Base-by-base conservation (phyloP, 306 rosid species). In the Glycine soja region DNA sequence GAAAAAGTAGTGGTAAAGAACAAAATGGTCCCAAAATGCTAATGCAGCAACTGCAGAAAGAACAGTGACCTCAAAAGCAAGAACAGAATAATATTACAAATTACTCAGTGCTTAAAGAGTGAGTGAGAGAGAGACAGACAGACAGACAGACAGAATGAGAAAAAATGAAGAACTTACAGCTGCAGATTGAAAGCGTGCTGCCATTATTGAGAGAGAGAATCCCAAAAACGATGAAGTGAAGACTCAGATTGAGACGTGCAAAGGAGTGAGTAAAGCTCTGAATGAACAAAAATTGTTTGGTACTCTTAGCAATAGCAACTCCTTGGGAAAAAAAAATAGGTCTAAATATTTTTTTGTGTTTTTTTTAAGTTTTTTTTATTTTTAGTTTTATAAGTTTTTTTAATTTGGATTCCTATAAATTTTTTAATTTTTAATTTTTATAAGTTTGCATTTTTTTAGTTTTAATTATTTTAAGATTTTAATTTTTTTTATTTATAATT, bases 131-230 rank as follows among this genome's bases (percentile, higher is more conserved):
- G 24, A 19, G 24, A n/a, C n/a, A n/a, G n/a, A n/a, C n/a, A n/a
- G n/a, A n/a, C 15, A 11, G n/a, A 61, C 16, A 61, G 43, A 64
- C 14, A 70, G 24, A 48, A 34, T 32, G 51, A 38, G 30, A 18
- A 6, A 68, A 15, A n/a, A 45, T 3, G 14, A 64, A 70, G 47
- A 52, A 88, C 91, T 88, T 71, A 83, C 86, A 76, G 81, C 32
- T 71, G 83, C 78, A 38, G 89, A 74, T 36, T 80, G 69, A 72
- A 75, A 85, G 82, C 52, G 79, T 51, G 70, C 3, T 7, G 76
- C 74, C 88, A 85, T 85, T 86, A 48, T 1, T 68, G 45, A 67
- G 72, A 74, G 75, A 74, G 76, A 74, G 80, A 81, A 36, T 77
- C n/a, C 51, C 30, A 50, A 12, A 46, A 66, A 43, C 16, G 15